Conservation (phyloP, 2,329 filamentous ascomycete species). For the Diplodia scrobiculata region DNA sequence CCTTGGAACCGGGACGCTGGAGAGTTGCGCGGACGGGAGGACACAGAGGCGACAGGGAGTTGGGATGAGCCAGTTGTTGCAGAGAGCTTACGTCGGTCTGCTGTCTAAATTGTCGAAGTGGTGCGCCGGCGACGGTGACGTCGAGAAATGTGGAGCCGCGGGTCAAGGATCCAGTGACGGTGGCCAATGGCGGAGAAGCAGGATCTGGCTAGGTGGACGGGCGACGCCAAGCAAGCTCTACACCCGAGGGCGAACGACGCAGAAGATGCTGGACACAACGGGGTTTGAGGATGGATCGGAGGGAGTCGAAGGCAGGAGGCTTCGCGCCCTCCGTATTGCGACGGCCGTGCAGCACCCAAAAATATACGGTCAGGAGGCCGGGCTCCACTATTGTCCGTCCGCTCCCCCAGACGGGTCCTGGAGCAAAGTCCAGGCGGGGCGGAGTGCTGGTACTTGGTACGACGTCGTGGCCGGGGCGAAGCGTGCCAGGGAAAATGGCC, state of each 20-base stretch:
- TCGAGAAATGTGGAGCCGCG: constrained; percentile 29
- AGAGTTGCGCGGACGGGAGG: neutral
- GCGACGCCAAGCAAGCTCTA: constrained; percentile 21
- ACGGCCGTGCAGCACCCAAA: constrained; percentile 24
- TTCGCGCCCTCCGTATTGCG: constrained; percentile 7
- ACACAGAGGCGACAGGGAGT: neutral
- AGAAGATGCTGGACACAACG: neutral
- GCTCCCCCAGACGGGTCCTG: constrained; percentile 1
- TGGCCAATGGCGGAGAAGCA: constrained; percentile 24
- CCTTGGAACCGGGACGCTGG: neutral
- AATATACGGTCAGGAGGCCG: constrained; percentile 27
- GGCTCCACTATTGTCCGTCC: constrained; percentile 22
- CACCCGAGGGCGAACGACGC: constrained; percentile 18
- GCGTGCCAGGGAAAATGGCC: neutral
- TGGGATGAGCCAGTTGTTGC: constrained; percentile 1
- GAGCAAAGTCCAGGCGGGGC: neutral
- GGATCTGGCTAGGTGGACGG: constrained; percentile 17
- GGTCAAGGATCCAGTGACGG: constrained; percentile 20
- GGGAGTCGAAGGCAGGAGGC: constrained; percentile 18
- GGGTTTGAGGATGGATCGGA: constrained; percentile 3
- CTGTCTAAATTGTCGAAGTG: constrained; percentile 17
- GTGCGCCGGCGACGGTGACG: constrained; percentile 25
- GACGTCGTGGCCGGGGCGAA: neutral
- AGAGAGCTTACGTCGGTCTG: neutral
- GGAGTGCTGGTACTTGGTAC: neutral